These are phyloP conservation scores for Apiospora phragmitis DNA, from an alignment of 2,329 filamentous ascomycete genomes.

Conservation along the genomic window DNA sequence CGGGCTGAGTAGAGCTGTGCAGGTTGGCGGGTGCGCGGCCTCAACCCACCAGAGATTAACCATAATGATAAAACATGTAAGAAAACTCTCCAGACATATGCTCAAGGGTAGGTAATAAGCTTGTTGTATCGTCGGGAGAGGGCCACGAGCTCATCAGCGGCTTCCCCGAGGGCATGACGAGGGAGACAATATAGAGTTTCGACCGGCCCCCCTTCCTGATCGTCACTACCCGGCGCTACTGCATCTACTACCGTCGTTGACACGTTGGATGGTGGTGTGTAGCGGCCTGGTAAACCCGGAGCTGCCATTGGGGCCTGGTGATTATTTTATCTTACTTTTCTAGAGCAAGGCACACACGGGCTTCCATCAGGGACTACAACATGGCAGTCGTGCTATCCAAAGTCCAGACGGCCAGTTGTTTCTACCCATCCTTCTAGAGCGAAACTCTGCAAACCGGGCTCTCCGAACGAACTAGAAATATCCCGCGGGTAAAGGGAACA, in stretches of 20 bases:
- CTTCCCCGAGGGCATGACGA: background rate
- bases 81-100: too few species aligned
- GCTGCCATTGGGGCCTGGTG: background rate
- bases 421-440: too few species aligned
- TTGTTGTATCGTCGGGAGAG: background rate
- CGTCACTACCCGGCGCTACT: background rate
- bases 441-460: too few species aligned
- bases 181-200: background rate
- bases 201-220: background rate
- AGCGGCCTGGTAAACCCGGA: background rate
- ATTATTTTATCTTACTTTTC: background rate
- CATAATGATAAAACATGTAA: too few species aligned
- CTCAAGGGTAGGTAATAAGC: background rate
- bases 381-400: too few species aligned
- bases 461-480: too few species aligned
- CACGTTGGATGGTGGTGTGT: background rate
- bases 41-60: too few species aligned
- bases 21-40: too few species aligned
- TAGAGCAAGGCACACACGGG: background rate
- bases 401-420: too few species aligned
- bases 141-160: background rate
- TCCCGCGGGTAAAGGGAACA: too few species aligned
- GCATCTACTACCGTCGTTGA: background rate
- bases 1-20: background rate
- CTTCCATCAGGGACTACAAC: background rate